Conservation (phyloP, 805 yeast genomes). For the Candida stauntonica region DNA sequence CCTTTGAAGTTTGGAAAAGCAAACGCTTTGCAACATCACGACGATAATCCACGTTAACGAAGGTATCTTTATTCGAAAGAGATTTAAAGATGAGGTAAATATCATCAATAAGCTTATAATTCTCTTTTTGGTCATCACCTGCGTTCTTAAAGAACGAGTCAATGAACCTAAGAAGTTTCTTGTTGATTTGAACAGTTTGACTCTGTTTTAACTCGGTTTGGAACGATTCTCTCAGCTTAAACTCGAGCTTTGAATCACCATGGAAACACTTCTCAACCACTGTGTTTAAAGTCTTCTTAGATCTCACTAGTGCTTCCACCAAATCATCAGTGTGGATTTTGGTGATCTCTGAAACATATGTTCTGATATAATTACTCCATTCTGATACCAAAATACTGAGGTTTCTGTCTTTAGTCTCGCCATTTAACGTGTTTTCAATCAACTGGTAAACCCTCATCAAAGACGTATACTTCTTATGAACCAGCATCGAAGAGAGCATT, state of each 20-base stretch:
- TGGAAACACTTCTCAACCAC: conserved; percentile 10
- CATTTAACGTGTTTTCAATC: conserved; percentile 5
- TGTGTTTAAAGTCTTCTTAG: conserved; percentile 15
- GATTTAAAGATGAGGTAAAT: conserved; percentile 20
- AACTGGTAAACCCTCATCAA: conserved; percentile 14
- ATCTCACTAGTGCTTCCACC: conserved; percentile 13
- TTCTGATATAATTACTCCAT: conserved; percentile 17
- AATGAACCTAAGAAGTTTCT: conserved; percentile 15
- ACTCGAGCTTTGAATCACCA: conserved; percentile 13
- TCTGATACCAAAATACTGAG: conserved; percentile 1
- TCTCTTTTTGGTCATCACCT: conserved; percentile 2
- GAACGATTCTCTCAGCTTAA: conserved; percentile 21
- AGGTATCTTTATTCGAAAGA: conserved; percentile 19
- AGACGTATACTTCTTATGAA: conserved; percentile 4
- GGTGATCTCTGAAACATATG: conserved; percentile 10
- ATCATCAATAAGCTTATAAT: conserved; percentile 9
- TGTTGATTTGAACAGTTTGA: conserved; percentile 9
- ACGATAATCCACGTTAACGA: conserved; percentile 17
- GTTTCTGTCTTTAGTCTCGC: not conserved
- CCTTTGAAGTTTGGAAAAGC: conserved; percentile 9
- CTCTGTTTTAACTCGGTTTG: conserved; percentile 13
- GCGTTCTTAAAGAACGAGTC: conserved; percentile 18
- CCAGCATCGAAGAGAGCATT: conserved; percentile 15
- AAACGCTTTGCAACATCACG: conserved; percentile 22
- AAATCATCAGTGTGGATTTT: conserved; percentile 8